phyloP scores from a whole-genome alignment of 1,284 basidiomycete species.

The Anthracocystis walkeri region DNA sequence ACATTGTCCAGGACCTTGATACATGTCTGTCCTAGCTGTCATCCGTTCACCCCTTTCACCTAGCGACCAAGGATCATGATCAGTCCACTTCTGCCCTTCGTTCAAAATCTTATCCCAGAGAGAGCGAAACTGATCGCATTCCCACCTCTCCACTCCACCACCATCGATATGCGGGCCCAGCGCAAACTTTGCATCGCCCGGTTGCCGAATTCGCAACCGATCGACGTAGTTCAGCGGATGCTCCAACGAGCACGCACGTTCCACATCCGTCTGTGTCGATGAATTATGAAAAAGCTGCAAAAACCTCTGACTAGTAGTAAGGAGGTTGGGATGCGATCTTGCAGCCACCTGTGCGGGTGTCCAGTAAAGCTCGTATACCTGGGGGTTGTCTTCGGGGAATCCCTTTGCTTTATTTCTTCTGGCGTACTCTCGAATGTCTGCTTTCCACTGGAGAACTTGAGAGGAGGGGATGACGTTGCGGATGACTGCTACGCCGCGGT shows the following conservation, averaged over 20 bases:
- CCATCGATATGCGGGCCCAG: slow-evolving; percentile 82
- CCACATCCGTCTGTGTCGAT: background rate
- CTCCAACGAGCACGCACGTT: slow-evolving; percentile 73
- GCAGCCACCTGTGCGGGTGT: slow-evolving; percentile 47
- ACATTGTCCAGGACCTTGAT: slow-evolving; percentile 73
- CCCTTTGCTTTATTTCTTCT: slow-evolving; percentile 50
- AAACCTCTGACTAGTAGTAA: slow-evolving; percentile 40
- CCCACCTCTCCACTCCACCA: slow-evolving; percentile 82
- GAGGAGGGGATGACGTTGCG: slow-evolving; percentile 42
- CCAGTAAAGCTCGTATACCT: slow-evolving; percentile 64
- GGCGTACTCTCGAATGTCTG: slow-evolving; percentile 49
- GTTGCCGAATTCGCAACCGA: slow-evolving; percentile 79
- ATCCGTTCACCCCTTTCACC: slow-evolving; percentile 43
- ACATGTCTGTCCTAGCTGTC: slow-evolving; percentile 56
- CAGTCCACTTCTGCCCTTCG: slow-evolving; percentile 71
- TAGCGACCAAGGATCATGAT: slow-evolving; percentile 72
- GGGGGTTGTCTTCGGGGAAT: slow-evolving; percentile 56
- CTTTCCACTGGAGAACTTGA: slow-evolving; percentile 48
- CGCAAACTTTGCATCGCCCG: slow-evolving; percentile 79
- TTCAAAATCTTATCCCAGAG: slow-evolving; percentile 75
- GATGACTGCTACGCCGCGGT: slow-evolving; percentile 52
- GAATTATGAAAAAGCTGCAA: slow-evolving; percentile 55
- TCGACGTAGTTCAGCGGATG: slow-evolving; percentile 81
- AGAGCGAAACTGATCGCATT: slow-evolving; percentile 76
- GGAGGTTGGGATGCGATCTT: slow-evolving; percentile 45